phyloP scores from a whole-genome alignment of 495 filamentous ascomycete genomes.

The Aspergillus egyptiacus region DNA sequence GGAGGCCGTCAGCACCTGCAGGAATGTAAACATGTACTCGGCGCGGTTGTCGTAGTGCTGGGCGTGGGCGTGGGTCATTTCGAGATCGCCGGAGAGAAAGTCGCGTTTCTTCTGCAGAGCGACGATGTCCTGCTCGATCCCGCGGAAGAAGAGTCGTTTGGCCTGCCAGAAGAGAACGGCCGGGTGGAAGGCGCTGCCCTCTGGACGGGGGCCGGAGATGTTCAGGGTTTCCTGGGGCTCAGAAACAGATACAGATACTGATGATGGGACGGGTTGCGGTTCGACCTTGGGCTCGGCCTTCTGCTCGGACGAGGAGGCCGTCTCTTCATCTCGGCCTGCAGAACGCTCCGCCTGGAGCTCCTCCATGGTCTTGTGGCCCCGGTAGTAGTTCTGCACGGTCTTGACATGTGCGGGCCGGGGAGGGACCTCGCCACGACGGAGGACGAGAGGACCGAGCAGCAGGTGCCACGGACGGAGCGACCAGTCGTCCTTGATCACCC shows the following conservation, averaged over 20 bases:
- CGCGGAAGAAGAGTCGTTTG: slow-evolving; percentile 13
- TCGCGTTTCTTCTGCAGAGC: slow-evolving; percentile 14
- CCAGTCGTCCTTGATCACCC: slow-evolving; percentile 15
- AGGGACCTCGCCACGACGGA: slow-evolving; percentile 15
- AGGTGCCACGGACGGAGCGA: slow-evolving; percentile 11
- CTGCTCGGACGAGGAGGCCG: not conserved
- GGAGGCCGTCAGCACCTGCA: slow-evolving; percentile 15
- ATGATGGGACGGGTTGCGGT: not conserved
- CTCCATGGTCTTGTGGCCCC: slow-evolving; percentile 18
- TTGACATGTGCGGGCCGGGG: slow-evolving; percentile 6
- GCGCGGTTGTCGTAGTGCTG: slow-evolving; percentile 15
- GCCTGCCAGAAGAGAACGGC: slow-evolving; percentile 14
- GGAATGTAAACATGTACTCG: slow-evolving; percentile 19
- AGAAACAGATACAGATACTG: too few relatives aligned
- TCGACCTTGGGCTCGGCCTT: not conserved
- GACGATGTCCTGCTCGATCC: slow-evolving; percentile 17
- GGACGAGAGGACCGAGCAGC: slow-evolving; percentile 12
- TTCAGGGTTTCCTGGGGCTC: slow-evolving; percentile 1
- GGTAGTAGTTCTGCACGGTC: slow-evolving; percentile 17
- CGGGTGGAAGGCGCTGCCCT: slow-evolving; percentile 8
- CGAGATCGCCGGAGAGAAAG: slow-evolving; percentile 14
- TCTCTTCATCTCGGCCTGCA: slow-evolving; percentile 4
- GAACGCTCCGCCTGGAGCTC: slow-evolving; percentile 13
- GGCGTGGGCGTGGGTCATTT: slow-evolving; percentile 15
- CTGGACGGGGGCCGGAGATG: slow-evolving; percentile 15